Evolutionary conservation across 2,329 filamentous ascomycete species (phyloP).

Genomic region (Sarocladium oryzae): DNA sequence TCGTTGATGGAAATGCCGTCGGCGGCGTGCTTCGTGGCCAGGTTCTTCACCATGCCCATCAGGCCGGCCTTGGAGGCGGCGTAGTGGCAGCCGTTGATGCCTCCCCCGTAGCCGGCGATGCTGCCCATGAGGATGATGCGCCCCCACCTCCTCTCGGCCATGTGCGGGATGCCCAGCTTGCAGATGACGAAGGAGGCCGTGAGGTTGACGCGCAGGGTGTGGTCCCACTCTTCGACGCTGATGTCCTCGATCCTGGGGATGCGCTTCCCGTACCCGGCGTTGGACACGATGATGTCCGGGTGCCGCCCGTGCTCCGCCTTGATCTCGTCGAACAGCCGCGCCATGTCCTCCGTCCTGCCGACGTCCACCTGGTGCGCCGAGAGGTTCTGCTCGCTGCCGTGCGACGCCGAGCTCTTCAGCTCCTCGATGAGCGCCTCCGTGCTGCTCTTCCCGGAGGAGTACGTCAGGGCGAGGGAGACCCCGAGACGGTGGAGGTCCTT

Average conservation of each 20-base stretch:
- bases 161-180: conserved; percentile 53
- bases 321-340: conserved; percentile 48
- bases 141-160: conserved; percentile 55
- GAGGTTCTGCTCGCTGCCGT: conserved; percentile 30
- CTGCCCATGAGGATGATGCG: conserved; percentile 58
- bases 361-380: conserved; percentile 54
- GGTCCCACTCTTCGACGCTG: conserved; percentile 56
- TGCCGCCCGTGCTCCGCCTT: conserved; percentile 40
- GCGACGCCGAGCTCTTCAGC: conserved; percentile 24
- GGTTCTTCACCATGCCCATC: conserved; percentile 59
- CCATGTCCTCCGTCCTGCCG: conserved; percentile 43
- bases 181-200: conserved; percentile 55
- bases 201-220: conserved; percentile 55
- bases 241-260: conserved; percentile 51
- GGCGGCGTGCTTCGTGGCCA: conserved; percentile 51
- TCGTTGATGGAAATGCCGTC: conserved; percentile 61
- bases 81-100: conserved; percentile 57
- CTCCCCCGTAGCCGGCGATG: conserved; percentile 56
- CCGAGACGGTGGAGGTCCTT: conserved; percentile 45
- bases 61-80: conserved; percentile 57
- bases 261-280: conserved; percentile 61
- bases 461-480: conserved; percentile 52
- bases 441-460: conserved; percentile 42
- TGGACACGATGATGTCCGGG: conserved; percentile 51
- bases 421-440: conserved; percentile 38